Percentiles rank a stretch among this genome's conserved stretches.
phyloP scores from a whole-genome alignment of 106 monocot genomes.

The Dendrobium officinale region DNA sequence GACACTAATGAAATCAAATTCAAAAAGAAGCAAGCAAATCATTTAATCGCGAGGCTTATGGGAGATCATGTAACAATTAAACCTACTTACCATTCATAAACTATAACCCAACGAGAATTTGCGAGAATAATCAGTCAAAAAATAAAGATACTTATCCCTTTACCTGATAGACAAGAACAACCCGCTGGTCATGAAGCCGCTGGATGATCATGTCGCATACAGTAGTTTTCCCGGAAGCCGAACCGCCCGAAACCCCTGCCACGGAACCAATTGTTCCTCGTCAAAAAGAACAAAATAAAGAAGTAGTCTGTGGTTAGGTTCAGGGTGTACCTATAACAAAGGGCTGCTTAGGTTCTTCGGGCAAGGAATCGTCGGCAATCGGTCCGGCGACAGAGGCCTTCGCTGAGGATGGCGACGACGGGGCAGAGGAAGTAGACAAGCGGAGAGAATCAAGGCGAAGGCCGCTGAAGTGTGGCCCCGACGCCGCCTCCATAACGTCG shows the following conservation, averaged over 20 bases:
- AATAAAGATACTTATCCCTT: not conserved
- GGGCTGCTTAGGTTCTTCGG: conserved; percentile 33
- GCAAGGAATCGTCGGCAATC: conserved; percentile 2
- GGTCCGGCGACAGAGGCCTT: conserved; percentile 10
- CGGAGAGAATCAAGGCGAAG: conserved; percentile 45
- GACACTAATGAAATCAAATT: too few relatives aligned
- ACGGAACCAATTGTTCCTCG: not conserved
- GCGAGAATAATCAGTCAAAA: not conserved
- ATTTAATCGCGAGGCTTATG: not conserved
- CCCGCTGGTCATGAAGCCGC: conserved; percentile 80
- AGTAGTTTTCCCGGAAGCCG: conserved; percentile 87
- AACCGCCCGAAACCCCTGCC: conserved; percentile 73
- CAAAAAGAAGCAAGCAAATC: not conserved
- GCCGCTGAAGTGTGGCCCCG: conserved; percentile 64
- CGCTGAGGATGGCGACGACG: conserved; percentile 28
- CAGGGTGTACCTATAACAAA: conserved; percentile 62
- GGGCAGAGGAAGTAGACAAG: conserved; percentile 20
- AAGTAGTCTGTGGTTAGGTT: not conserved
- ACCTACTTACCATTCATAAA: not conserved
- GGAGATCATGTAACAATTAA: not conserved
- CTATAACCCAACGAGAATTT: not conserved
- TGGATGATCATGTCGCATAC: conserved; percentile 92
- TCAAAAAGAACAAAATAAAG: not conserved
- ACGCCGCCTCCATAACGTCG: conserved; percentile 54
- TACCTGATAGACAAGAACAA: conserved; percentile 73